phyloP scores from a whole-genome alignment of 2,329 filamentous ascomycete genomes.

The Meredithiella fracta region DNA sequence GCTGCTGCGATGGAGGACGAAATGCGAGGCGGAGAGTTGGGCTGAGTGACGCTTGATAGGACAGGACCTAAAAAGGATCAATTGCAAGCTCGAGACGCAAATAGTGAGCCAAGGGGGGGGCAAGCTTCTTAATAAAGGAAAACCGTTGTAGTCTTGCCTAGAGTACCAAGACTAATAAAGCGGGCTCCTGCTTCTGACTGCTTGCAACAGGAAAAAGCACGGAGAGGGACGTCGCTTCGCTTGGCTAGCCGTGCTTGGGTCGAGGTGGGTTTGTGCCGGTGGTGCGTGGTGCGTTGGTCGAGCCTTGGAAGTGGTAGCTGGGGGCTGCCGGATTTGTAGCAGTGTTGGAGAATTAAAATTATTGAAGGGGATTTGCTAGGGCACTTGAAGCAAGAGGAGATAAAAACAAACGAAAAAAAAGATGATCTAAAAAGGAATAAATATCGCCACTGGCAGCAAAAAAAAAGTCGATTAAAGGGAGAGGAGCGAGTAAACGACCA shows the following conservation, averaged over 20 bases:
- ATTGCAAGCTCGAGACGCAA: slow-evolving; percentile 9
- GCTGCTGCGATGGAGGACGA: neutral
- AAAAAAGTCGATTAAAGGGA: neutral
- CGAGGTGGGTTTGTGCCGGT: neutral
- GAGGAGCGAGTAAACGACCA: neutral
- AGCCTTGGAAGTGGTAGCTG: neutral
- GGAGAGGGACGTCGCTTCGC: slow-evolving; percentile 3
- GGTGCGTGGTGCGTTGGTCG: neutral
- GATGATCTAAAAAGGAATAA: neutral
- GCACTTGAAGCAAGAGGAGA: slow-evolving; percentile 1
- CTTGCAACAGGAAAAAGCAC: neutral
- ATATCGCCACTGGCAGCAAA: neutral
- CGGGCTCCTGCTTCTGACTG: neutral
- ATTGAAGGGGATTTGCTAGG: slow-evolving; percentile 11
- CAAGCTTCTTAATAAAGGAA: slow-evolving; percentile 13
- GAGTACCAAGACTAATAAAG: neutral
- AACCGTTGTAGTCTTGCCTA: neutral
- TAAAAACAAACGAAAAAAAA: neutral
- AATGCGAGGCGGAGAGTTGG: slow-evolving; percentile 6
- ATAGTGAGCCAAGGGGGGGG: slow-evolving; percentile 6
- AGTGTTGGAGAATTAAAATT: slow-evolving; percentile 6
- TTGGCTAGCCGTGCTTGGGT: neutral
- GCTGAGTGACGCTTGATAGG: slow-evolving; percentile 7
- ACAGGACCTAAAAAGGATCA: slow-evolving; percentile 12
- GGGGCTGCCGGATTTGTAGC: slow-evolving; percentile 1